Conservation (phyloP, 257 asterid genomes). For the Salvia miltiorrhiza region DNA sequence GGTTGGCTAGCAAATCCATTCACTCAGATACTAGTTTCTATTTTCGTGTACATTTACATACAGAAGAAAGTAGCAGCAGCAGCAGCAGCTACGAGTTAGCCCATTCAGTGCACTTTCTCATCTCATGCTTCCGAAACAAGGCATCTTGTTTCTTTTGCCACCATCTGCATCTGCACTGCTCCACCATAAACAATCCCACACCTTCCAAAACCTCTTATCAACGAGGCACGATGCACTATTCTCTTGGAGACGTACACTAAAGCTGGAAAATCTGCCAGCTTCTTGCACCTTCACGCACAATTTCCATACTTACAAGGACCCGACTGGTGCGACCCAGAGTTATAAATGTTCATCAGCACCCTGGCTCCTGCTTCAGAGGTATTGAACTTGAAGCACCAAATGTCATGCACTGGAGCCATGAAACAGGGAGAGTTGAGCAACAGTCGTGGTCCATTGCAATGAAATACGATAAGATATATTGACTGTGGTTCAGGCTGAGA, state of each 20-base stretch:
- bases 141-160: slow-evolving; percentile 20
- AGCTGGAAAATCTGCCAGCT: slow-evolving; percentile 36
- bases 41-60: slow-evolving; percentile 23
- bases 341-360: slow-evolving; percentile 41
- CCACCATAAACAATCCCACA: slow-evolving; percentile 34
- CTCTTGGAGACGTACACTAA: background rate
- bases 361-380: slow-evolving; percentile 70
- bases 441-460: background rate
- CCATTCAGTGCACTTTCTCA: slow-evolving; percentile 13
- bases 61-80: background rate
- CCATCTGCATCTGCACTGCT: slow-evolving; percentile 19
- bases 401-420: slow-evolving; percentile 39
- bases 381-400: slow-evolving; percentile 51
- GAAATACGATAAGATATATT: background rate
- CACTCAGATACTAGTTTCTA: slow-evolving; percentile 20
- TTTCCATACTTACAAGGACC: slow-evolving; percentile 35
- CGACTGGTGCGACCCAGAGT: slow-evolving; percentile 24
- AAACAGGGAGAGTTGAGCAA: background rate
- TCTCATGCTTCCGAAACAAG: slow-evolving; percentile 14
- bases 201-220: slow-evolving; percentile 11
- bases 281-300: slow-evolving; percentile 42
- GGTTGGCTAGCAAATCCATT: background rate
- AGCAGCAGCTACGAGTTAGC: slow-evolving; percentile 11
- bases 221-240: background rate
- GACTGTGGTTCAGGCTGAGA: background rate